phyloP scores from a whole-genome alignment of 805 yeast species.

The Wickerhamiella dianesei region DNA sequence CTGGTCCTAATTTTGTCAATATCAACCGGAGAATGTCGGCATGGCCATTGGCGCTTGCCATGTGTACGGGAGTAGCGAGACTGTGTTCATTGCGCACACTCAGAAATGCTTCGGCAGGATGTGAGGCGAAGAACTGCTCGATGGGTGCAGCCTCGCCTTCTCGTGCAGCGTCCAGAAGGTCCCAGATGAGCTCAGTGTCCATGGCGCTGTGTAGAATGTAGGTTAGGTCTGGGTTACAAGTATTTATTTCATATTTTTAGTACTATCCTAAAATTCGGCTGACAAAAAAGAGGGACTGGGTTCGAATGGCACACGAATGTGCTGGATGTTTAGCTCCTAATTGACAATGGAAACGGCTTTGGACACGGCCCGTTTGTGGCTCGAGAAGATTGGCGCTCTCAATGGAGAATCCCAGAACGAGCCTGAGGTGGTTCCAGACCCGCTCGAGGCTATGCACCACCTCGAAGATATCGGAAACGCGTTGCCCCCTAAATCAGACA shows the following conservation, averaged over 20 bases:
- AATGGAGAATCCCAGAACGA: background rate
- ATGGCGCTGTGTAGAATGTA: background rate
- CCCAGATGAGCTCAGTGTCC: constrained; percentile 1
- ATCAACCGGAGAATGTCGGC: constrained; percentile 49
- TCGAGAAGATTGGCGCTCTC: background rate
- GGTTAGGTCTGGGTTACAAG: background rate
- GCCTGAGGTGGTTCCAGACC: background rate
- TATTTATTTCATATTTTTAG: background rate
- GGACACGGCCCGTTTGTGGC: background rate
- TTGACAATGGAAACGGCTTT: background rate
- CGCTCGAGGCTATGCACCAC: constrained; percentile 1
- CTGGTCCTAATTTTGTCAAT: constrained; percentile 34
- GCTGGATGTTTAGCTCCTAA: too few species aligned
- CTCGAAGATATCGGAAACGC: constrained; percentile 1
- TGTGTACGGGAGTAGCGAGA: constrained; percentile 68
- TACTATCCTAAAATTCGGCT: background rate
- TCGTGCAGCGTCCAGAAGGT: constrained; percentile 59
- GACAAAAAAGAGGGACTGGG: too few species aligned
- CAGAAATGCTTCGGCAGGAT: constrained; percentile 25
- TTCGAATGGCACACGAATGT: too few species aligned
- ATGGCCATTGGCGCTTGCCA: constrained; percentile 95
- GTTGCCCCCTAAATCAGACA: constrained; percentile 7
- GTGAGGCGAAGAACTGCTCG: constrained; percentile 43
- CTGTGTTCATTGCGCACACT: constrained; percentile 53
- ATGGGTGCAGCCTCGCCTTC: constrained; percentile 73